Evolutionary conservation across 1,284 basidiomycete genomes (phyloP).

Genomic region (Sphaerobolus stellatus): DNA sequence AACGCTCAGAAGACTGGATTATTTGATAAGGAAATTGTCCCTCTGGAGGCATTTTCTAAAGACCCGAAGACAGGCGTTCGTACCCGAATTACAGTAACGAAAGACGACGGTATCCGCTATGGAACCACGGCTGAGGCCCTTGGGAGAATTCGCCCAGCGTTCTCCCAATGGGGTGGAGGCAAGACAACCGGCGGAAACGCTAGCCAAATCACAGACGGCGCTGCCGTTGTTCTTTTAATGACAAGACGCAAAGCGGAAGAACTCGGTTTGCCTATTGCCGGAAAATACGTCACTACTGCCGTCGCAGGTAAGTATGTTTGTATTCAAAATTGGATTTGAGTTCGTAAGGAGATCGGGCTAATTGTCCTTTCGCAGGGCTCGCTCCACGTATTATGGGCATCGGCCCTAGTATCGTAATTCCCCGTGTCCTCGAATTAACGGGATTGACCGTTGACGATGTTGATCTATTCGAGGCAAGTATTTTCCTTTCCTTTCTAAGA

Average conservation of each 20-base stretch:
- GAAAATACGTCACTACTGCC: conserved; percentile 74
- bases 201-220: conserved; percentile 85
- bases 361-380: conserved; percentile 52
- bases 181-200: conserved; percentile 90
- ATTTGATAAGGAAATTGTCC: conserved; percentile 80
- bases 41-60: conserved; percentile 61
- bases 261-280: conserved; percentile 72
- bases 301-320: conserved; percentile 55
- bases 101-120: conserved; percentile 82
- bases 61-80: conserved; percentile 55
- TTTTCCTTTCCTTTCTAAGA: not conserved
- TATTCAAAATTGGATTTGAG: conserved; percentile 6
- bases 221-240: conserved; percentile 85
- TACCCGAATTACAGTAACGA: conserved; percentile 56
- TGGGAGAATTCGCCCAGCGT: conserved; percentile 71
- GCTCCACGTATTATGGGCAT: conserved; percentile 85
- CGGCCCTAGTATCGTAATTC: conserved; percentile 73
- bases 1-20: conserved; percentile 59
- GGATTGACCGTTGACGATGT: conserved; percentile 72
- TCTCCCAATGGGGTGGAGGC: conserved; percentile 82
- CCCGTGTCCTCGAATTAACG: conserved; percentile 59
- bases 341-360: not conserved
- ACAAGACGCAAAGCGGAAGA: conserved; percentile 80
- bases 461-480: conserved; percentile 73
- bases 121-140: conserved; percentile 74